Evolutionary conservation across 169 alveolate genomes (phyloP).

Genomic region (Besnoitia besnoiti): DNA sequence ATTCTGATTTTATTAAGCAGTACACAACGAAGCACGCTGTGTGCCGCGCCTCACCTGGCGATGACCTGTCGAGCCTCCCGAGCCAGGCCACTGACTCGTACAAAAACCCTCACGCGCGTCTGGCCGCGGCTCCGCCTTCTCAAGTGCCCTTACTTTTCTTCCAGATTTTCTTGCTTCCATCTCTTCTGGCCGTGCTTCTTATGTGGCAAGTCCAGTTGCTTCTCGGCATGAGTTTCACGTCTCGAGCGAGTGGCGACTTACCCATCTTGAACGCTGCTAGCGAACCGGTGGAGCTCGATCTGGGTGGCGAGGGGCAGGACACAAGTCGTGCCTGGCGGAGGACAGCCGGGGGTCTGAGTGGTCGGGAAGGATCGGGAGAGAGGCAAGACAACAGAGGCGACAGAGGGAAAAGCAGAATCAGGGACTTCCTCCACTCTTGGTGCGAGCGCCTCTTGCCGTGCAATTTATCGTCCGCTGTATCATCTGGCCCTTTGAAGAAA

Average conservation of each 20-base stretch:
- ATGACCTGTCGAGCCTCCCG: not conserved
- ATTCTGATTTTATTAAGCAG: not conserved
- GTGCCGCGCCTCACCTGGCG: not conserved
- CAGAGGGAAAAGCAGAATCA: not conserved
- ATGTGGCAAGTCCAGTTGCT: not conserved
- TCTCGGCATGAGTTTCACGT: not conserved
- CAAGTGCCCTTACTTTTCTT: slow-evolving; percentile 8
- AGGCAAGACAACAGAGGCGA: not conserved
- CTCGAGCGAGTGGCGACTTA: not conserved
- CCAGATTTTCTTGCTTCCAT: slow-evolving; percentile 3
- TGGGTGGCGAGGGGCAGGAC: not conserved
- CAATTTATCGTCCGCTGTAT: not conserved
- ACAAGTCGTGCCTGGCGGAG: not conserved
- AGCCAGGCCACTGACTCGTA: not conserved
- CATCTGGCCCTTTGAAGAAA: not conserved
- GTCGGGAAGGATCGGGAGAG: not conserved
- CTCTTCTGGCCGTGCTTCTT: not conserved
- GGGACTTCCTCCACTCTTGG: not conserved
- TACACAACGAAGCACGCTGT: not conserved
- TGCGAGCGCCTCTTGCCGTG: not conserved
- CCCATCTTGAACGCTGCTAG: not conserved
- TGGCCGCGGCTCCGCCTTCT: slow-evolving; percentile 16
- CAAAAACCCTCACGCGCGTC: slow-evolving; percentile 7
- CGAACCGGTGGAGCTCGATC: slow-evolving; percentile 1
- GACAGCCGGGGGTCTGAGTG: not conserved